Base-by-base conservation (phyloP, 441 rosid genomes). In the Kokia cookei region DNA sequence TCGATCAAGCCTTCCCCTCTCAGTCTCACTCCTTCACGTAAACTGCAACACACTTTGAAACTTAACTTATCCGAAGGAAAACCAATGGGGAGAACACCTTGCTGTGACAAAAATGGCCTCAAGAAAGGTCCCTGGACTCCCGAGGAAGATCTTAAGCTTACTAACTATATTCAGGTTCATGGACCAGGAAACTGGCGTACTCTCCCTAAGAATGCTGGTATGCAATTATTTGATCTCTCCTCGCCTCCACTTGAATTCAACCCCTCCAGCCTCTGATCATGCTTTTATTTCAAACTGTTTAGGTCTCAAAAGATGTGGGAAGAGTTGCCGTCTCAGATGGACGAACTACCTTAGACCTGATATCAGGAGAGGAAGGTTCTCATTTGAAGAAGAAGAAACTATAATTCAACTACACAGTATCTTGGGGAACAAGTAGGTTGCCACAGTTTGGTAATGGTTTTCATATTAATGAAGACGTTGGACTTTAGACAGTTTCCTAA, bases 91-190 rank as follows among this genome's bases (percentile, higher is more conserved):
- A 89, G 97, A 86, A 84, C 95, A 53, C 98, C 98, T 67, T 94
- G 98, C 82, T 92, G 97, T 71, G 97, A 89, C 74, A 94, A 92
- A 77, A 86, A 86, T 80, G 97, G 97, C 59, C 87, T 91, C 73
- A 94, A 91, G 90, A 94, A 87, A 72, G 98, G 98, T 62, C 97
- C 97, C n/a, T 94, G 98, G 98, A 91, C 95, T 3, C 77, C 93
- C 0, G 97, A 94, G 65, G 98, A 94, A 77, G 98, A 94, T 73
- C 84, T 84, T 32, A 92, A 85, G 81, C 97, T 94, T 73, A 80
- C 83, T 19, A 75, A 83, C 45, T 85, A 86, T 73, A 89, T 94
- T 78, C 93, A 91, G 67, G 24, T 77, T 75, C 91, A 92, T 63
- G 97, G 97, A 7, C 89, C 94, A 0, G 90, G 92, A 58, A 91